Base-by-base conservation (phyloP, 257 asterid species). In the Lycium barbarum region DNA sequence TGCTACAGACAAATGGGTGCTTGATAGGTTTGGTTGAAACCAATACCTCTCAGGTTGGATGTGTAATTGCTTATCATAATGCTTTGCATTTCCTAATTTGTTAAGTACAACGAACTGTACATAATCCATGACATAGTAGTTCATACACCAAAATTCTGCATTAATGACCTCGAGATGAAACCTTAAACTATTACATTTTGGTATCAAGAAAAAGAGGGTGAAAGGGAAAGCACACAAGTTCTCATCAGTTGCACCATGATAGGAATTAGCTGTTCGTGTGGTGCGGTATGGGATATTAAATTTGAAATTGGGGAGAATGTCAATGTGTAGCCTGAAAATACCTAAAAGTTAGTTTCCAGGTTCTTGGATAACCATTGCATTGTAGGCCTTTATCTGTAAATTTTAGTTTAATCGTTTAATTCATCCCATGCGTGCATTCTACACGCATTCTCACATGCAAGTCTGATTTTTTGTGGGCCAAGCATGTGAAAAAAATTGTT, bases 141-240 rank as follows among this genome's bases (percentile, higher is more conserved):
- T 67, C 20, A 13, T 67, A 67, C 40, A 67, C 49, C 49, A 35
- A 67, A 35, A 35, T 67, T 20, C 81, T 20, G 59, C 79, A 38
- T 36, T 35, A 38, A 68, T 38, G 80, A 73, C 59, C 81, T 35
- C 47, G 81, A 73, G 43, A 73, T 73, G 61, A 0, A 73, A 11
- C 59, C 81, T 47, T 73, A 73, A 73, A 73, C 81, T 73, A 22
- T 45, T 73, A 22, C 81, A 73, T 47, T 47, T 73, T 73, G 6
- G 18, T 73, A 73, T 73, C 59, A 20, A 47, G 81, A 73, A 73
- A 72, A 73, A 73, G 2, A 20, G 61, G 61, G 61, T 73, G 12
- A 73, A 73, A 73, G n/a, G n/a, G 38, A 73, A 45, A 73, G 38
- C 13, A 6, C 78, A 68, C 78, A 17, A 15, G 14, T 70, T 70